phyloP scores from a whole-genome alignment of 2,329 filamentous ascomycete genomes.

The Colletotrichum phormii region DNA sequence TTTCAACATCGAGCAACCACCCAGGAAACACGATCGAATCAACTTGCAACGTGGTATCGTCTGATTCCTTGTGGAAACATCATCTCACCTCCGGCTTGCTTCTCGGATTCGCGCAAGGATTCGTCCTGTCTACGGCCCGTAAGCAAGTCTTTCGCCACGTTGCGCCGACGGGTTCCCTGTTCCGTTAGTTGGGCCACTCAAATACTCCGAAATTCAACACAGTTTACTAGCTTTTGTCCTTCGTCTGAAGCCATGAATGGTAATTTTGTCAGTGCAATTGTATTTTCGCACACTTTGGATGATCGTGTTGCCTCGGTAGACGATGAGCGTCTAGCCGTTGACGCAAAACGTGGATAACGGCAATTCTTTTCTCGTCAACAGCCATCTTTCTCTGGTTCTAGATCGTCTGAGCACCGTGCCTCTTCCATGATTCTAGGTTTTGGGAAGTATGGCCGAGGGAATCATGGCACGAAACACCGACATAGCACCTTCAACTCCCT shows the following conservation, averaged over 20 bases:
- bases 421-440: neutral
- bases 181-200: neutral
- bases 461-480: neutral
- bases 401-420: neutral
- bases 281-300: neutral
- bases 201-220: neutral
- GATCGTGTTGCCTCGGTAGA: neutral
- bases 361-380: neutral
- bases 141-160: slow-evolving; percentile 1
- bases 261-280: neutral
- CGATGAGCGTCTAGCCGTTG: neutral
- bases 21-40: neutral
- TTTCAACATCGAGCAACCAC: neutral
- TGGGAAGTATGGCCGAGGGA: neutral
- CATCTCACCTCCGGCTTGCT: neutral
- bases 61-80: neutral
- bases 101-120: neutral
- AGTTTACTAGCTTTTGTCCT: neutral
- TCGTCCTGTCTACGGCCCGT: slow-evolving; percentile 25
- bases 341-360: neutral
- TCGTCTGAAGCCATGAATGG: neutral
- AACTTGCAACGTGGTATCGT: neutral
- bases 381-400: neutral
- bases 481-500: neutral
- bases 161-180: slow-evolving; percentile 7